Base-by-base conservation (phyloP, 805 yeast species). In the Kuraishia piskuri region DNA sequence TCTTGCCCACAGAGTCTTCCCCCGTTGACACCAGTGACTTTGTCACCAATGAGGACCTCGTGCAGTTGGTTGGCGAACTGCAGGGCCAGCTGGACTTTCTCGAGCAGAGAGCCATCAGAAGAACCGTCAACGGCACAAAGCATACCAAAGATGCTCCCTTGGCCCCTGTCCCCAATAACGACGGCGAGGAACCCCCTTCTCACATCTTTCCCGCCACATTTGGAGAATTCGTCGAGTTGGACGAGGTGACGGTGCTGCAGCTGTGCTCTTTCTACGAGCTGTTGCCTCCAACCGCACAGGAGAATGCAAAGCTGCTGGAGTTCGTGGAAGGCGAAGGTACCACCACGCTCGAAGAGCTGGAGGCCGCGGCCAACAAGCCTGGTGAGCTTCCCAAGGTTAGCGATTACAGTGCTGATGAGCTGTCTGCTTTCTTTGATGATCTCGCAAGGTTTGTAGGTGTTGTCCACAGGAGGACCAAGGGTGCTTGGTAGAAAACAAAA, bases 11-110 rank as follows among this genome's bases (percentile, higher is more conserved):
- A 21, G 26, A 20, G 24, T 20, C 45, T 12, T 50, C 46, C 3
- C 23, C 50, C 2, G 52, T 61, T 51, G 85, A 80, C 55, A 64
- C 80, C 1, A 65, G 77, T 2, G 89, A 85, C 57, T 84, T 76
- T 58, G 88, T 84, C 40, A 82, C 92, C 2, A 86, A 88, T 59
- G 95, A 88, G 54, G 98, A 92, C 63, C 70, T 91, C 12, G 87
- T 87, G 2, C 92, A 89, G 63, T 73, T 91, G 49, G 97, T 90
- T 14, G 89, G 88, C 10, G 98, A 91, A 67, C 71, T 91, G 53
- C 97, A 91, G 68, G 88, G 88, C 8, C 97, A 91, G 68, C 75
- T 91, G 62, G 91, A 88, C 52, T 72, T 78, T 22, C 65, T 87
- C 36, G 98, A 91, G 63, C 88, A 88, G 59, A 78, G 96, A 59